Conservation (phyloP, 768 basidiomycete genomes). For the Favolaschia claudopus region DNA sequence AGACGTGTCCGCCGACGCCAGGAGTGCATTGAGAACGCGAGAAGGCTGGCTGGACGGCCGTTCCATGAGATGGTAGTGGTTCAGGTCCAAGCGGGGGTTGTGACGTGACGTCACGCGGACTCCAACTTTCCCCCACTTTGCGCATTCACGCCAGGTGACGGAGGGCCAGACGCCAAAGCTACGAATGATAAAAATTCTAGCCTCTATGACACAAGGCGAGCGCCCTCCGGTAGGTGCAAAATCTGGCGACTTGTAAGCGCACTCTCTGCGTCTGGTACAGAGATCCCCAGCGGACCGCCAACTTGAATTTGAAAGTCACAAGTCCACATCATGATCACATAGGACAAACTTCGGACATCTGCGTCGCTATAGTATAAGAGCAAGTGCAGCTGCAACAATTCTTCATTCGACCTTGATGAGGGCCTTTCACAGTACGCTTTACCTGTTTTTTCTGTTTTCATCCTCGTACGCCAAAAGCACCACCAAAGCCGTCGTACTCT, state of each 20-base stretch:
- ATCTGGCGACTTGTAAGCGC: no score
- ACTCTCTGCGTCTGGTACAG: no score
- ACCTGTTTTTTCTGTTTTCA: background rate
- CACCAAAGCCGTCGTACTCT: constrained; percentile 22
- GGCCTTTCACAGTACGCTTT: background rate
- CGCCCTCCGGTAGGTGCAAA: no score
- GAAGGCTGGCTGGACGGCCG: constrained; percentile 12
- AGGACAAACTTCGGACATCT: constrained; percentile 17
- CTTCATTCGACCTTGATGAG: no score
- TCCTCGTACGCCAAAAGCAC: background rate
- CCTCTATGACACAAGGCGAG: no score
- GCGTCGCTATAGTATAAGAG: constrained; percentile 1
- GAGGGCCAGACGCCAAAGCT: no score
- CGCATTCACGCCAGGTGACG: no score
- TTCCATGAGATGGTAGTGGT: constrained; percentile 10
- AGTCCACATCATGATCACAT: constrained; percentile 6
- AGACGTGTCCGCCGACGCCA: background rate
- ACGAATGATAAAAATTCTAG: no score
- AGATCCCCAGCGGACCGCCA: no score
- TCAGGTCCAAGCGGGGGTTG: background rate
- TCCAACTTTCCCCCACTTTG: no score
- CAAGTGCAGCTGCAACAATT: background rate
- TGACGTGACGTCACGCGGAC: no score
- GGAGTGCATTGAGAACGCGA: background rate
- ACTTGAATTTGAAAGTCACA: constrained; percentile 17